Conservation (phyloP, 176 grass and related monocot species). For the Stipa capillata region DNA sequence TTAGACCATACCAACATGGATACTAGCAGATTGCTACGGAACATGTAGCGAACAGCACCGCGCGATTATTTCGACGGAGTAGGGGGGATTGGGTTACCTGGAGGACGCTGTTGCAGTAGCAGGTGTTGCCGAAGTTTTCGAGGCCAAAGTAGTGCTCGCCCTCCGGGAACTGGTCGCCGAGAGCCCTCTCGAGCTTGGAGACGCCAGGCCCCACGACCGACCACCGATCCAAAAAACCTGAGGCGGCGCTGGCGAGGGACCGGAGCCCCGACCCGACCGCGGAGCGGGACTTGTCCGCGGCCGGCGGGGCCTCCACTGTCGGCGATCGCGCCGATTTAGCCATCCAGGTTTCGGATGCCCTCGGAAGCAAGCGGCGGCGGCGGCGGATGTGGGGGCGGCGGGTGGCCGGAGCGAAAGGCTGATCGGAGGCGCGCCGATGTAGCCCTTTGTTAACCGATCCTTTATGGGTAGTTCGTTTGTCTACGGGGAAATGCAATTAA, state of each 20-base stretch:
- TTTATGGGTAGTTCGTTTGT: not conserved
- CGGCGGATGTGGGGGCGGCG: not conserved
- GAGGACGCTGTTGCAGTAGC: constrained; percentile 98
- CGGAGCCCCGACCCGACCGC: constrained; percentile 56
- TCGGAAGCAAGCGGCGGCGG: not conserved
- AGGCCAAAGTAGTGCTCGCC: constrained; percentile 94
- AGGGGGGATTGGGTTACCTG: constrained; percentile 36
- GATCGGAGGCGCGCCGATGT: not conserved
- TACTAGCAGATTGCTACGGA: not conserved
- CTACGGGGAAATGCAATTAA: not conserved
- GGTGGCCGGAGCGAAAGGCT: not conserved
- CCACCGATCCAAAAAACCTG: constrained; percentile 71
- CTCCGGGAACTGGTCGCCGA: constrained; percentile 90
- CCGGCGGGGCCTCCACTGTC: constrained; percentile 28
- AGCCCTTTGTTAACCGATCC: not conserved
- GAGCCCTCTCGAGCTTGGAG: constrained; percentile 90
- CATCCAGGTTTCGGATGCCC: constrained; percentile 13
- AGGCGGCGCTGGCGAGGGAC: constrained; percentile 61
- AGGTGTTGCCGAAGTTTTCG: constrained; percentile 97
- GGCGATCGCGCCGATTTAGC: constrained; percentile 36
- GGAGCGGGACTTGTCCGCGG: constrained; percentile 34
- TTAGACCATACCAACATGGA: too few relatives aligned
- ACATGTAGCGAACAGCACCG: not conserved
- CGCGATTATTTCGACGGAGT: not conserved
- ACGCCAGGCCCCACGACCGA: constrained; percentile 54